A percentile compares a stretch with the other conserved stretches of the same genome.
These are phyloP conservation scores for Eragrostis tef DNA, from an alignment of 202 grass and related monocot species.

Conservation along the genomic window DNA sequence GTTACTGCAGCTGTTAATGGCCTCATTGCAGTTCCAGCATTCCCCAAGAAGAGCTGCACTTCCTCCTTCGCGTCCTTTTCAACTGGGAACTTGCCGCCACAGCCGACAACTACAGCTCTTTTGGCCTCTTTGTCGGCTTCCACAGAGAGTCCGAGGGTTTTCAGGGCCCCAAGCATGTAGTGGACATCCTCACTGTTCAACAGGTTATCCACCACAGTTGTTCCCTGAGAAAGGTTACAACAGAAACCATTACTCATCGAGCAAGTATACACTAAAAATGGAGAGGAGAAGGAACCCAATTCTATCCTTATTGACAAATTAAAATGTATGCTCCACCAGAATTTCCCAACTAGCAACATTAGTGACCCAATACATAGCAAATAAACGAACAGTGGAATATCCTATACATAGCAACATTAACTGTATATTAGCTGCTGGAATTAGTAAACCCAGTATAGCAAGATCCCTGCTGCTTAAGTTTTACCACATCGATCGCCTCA, in stretches of 20 bases:
- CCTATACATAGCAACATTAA: no score
- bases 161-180: conserved; percentile 98
- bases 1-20: conserved; percentile 86
- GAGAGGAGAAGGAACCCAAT: neutral
- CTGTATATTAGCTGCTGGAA: no score
- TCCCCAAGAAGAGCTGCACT: conserved; percentile 90
- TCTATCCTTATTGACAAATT: neutral
- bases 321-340: neutral
- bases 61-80: conserved; percentile 70
- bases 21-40: conserved; percentile 97
- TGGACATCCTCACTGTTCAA: conserved; percentile 90
- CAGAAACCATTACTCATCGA: neutral
- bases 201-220: conserved; percentile 90
- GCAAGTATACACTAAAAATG: neutral
- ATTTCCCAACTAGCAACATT: neutral
- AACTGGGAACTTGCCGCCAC: conserved; percentile 72
- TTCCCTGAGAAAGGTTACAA: conserved; percentile 60
- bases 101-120: conserved; percentile 76
- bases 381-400: no score
- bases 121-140: conserved; percentile 81
- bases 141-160: conserved; percentile 83
- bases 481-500: neutral
- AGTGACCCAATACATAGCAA: no score
- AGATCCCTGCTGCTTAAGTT: no score
- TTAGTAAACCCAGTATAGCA: no score